Evolutionary conservation across 768 basidiomycete species (phyloP).

Genomic region (Mrakia gelida): DNA sequence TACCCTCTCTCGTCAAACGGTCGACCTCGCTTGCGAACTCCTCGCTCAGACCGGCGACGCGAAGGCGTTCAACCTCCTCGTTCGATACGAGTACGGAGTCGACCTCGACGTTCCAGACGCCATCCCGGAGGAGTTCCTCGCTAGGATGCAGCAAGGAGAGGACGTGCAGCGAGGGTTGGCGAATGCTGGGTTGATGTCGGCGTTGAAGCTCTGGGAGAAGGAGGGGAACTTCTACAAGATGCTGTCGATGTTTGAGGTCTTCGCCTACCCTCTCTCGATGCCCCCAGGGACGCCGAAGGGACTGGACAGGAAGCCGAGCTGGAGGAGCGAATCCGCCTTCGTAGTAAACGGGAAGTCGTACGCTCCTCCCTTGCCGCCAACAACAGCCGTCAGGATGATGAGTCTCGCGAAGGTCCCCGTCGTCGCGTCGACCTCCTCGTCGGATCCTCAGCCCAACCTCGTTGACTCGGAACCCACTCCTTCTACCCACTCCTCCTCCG

Average conservation of each 20-base stretch:
- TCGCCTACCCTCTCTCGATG: conserved; percentile 9
- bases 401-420: neutral
- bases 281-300: conserved; percentile 10
- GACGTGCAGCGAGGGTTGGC: conserved; percentile 48
- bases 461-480: neutral
- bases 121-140: conserved; percentile 48
- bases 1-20: conserved; percentile 51
- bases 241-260: conserved; percentile 19
- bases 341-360: neutral
- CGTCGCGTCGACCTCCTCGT: neutral
- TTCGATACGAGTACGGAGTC: conserved; percentile 69
- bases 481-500: neutral
- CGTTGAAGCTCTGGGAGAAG: conserved; percentile 53
- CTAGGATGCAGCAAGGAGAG: conserved; percentile 33
- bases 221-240: conserved; percentile 14
- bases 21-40: conserved; percentile 66
- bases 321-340: neutral
- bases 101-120: conserved; percentile 72
- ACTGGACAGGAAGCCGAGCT: conserved; percentile 5
- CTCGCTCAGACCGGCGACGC: conserved; percentile 61
- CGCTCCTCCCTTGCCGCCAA: conserved; percentile 19
- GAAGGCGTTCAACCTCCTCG: conserved; percentile 56
- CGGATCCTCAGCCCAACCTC: neutral
- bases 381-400: conserved; percentile 8
- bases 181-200: conserved; percentile 65